These are phyloP conservation scores for Garcia nutans DNA, from an alignment of 345 rosid genomes.

Conservation along the genomic window DNA sequence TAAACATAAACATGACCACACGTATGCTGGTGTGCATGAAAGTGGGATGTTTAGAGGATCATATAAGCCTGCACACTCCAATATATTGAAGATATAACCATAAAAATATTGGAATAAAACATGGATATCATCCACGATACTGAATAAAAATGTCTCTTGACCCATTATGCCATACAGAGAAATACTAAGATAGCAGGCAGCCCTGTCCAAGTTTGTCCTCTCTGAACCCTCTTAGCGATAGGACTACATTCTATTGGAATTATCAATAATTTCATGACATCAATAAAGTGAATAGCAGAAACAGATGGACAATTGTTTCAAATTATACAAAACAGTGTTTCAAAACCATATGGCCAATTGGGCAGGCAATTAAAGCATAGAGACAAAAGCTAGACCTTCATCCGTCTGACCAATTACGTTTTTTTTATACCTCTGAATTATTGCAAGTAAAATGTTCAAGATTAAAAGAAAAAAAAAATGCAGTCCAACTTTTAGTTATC, in stretches of 20 bases:
- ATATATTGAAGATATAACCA: background rate
- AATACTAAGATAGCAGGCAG: background rate
- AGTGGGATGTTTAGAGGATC: constrained; percentile 12
- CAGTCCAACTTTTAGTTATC: background rate
- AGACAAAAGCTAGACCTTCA: background rate
- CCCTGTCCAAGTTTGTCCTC: background rate
- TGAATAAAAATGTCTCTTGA: background rate
- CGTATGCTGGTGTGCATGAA: background rate
- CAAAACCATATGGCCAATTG: background rate
- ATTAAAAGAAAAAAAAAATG: background rate
- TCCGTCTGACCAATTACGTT: background rate
- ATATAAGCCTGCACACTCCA: background rate
- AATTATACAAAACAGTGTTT: background rate
- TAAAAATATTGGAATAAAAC: background rate
- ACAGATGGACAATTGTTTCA: background rate
- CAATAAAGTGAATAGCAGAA: background rate
- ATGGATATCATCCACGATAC: background rate
- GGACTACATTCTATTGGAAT: constrained; percentile 9
- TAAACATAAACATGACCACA: background rate
- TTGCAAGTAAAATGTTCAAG: too few relatives aligned
- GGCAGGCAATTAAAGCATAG: background rate
- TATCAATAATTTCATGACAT: background rate
- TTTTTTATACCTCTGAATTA: background rate
- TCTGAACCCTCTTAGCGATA: background rate
- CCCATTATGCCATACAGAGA: background rate